Base-by-base conservation (phyloP, 2,329 filamentous ascomycete genomes). In the Phialophora macrospora region DNA sequence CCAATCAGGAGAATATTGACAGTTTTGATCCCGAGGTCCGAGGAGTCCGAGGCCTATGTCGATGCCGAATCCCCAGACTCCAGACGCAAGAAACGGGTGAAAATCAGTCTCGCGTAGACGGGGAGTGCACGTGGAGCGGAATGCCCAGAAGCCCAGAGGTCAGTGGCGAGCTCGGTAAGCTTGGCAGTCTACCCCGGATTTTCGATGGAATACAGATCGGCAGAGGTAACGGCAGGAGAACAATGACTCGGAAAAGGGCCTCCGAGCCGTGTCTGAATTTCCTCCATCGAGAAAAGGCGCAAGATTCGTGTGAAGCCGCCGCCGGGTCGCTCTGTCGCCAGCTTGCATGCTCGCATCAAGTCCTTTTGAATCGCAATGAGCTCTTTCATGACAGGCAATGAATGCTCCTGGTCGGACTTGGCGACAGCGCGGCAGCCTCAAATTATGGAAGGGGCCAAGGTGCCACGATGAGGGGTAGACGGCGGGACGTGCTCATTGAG, bases 381-480 rank as follows among this genome's bases (percentile, higher is more conserved):
- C 48, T 51, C 22, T 44, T 44, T 7, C 2, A 8, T 20, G 38
- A 17, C 14, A 22, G 26, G 24, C 14, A 41, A 17, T 26, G 46
- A 46, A 49, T 49, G 41, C 24, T 20, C 6, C 5, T 22, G 14
- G n/a, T 11, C 8, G 3, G 28, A 4, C 58, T 60, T 60, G 58
- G 58, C 58, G 7, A 11, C 28, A 41, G 22, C 48, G 58, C 30
- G 48, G 58, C 58, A n/a, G 32, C 52, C 8, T 44, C 30, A 44
- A n/a, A 17, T 41, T 4, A 54, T 52, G 48, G n/a, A 49, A 28
- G 30, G 11, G 58, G 58, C 58, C 58, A 60, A 60, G 58, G 11
- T 54, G 58, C 58, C 58, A 60, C 28, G 58, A 52, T 34, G 58
- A 60, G 58, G 58, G 58, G 58, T 54, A 59, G 46, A 34, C 26